phyloP scores from a whole-genome alignment of 2,329 filamentous ascomycete genomes.

The Epicoccum sorghinum region DNA sequence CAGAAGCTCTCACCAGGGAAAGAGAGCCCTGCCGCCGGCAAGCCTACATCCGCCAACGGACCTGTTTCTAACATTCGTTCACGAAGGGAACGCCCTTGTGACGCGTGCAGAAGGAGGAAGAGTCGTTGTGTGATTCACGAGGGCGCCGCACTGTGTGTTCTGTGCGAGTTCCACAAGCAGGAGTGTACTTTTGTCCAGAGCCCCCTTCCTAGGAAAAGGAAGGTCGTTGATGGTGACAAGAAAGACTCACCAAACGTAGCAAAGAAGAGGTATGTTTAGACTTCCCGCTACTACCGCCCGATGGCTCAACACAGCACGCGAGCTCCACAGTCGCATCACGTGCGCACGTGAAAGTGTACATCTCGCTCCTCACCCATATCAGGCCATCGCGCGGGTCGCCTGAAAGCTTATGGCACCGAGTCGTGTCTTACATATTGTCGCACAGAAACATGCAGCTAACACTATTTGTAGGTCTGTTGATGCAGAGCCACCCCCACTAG shows the following conservation, averaged over 20 bases:
- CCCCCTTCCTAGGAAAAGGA: conserved; percentile 79
- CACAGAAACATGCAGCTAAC: conserved; percentile 30
- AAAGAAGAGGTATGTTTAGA: conserved; percentile 71
- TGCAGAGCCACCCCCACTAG: conserved; percentile 48
- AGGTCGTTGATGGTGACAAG: conserved; percentile 68
- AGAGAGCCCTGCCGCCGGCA: conserved; percentile 50
- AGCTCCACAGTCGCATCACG: conserved; percentile 24
- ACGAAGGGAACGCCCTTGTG: conserved; percentile 55
- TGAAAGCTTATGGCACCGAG: background rate
- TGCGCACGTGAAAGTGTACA: conserved; percentile 25
- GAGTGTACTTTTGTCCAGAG: conserved; percentile 80
- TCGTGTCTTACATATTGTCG: conserved; percentile 5
- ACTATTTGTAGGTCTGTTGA: conserved; percentile 45
- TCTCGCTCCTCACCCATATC: background rate
- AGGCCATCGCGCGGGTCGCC: background rate
- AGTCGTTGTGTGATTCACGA: conserved; percentile 81
- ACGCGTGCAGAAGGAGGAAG: conserved; percentile 75
- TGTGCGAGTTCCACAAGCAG: conserved; percentile 78
- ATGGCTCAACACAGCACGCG: background rate
- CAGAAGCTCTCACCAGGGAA: conserved; percentile 50
- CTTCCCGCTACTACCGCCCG: conserved; percentile 24
- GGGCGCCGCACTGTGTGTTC: conserved; percentile 72
- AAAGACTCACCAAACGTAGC: conserved; percentile 61
- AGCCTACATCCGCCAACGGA: conserved; percentile 43
- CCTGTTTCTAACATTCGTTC: conserved; percentile 48